Base-by-base conservation (phyloP, 352 stramenopile species). In the Pseudoperonospora humuli region DNA sequence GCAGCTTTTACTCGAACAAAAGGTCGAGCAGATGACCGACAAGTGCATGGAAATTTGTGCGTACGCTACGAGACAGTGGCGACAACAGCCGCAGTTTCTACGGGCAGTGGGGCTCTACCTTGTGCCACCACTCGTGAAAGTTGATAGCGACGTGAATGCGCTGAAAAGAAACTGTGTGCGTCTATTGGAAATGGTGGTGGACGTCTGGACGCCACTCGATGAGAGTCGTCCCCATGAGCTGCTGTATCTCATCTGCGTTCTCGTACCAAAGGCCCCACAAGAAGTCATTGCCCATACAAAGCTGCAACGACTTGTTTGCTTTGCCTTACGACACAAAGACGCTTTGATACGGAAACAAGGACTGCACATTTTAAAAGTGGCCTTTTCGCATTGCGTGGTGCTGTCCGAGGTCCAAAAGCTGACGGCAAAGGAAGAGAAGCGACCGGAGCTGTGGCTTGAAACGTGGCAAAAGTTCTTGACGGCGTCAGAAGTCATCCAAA, bases 401-500 rank as follows among this genome's bases (percentile, higher is more conserved):
- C 17, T 39, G 20, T 35, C 11, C 7, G 53, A 65, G 11, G 19
- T 33, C 3, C 39, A 47, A 2, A 44, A 55, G 1, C 2, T n/a
- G n/a, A n/a, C n/a, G n/a, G n/a, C n/a, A n/a, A n/a, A n/a, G n/a
- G n/a, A 9, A 2, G 21, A 24, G 3, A 60, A 34, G 11, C 4
- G 36, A 39, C 5, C 44, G 29, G 18, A 19, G 0, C 9, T 17
- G 13, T 68, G 52, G 57, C 18, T 67, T 13, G 21, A 42, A 10
- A 69, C 53, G 14, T 92, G 80, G 80, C 64, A 77, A 50, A 80
- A 61, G 41, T 92, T 88, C 24, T 45, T 92, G 28, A 68, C 70
- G 1, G 75, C 71, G 3, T 88, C 76, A 1, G 75, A 92, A 17
- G 76, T 92, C 9, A 85, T 92, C 27, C 75, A 90, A 42, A 78